Base-by-base conservation (phyloP, 441 rosid genomes). In the Flueggea neowawraea region DNA sequence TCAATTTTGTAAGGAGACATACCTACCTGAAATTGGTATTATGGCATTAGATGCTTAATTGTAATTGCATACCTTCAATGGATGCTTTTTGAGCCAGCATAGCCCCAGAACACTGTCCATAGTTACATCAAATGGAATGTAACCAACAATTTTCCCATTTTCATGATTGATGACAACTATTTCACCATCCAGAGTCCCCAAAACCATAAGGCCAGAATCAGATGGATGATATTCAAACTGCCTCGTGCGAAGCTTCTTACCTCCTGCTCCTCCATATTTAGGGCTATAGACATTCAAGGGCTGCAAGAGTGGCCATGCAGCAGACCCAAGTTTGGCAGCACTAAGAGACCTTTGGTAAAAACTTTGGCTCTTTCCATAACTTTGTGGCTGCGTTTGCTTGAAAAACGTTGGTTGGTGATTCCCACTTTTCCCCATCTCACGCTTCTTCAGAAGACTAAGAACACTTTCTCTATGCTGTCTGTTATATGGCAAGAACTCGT, bases 341-440 rank as follows among this genome's bases (percentile, higher is more conserved):
- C 50, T 47, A 14, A 47, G 50, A 47, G 50, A 47, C 50, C 12
- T 47, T 47, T 47, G 50, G n/a, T 10, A 47, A 14, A 47, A 47
- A 47, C 5, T 11, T 14, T 47, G 50, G 50, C 50, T 47, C 50
- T 47, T 47, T 12, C 50, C 50, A 47, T 47, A 12, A 12, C 14
- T 10, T 4, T 47, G n/a, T 14, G 50, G 50, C 49, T 57, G 63
- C 72, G 58, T 77, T 49, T 66, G 55, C 69, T 72, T 80, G 22
- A 60, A 59, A 60, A 77, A 76, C 53, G 63, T 74, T 14, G 47
- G 72, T 61, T 60, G 50, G 50, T 47, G 50, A 47, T 10, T 47
- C 6, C 50, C 50, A 47, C 50, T 47, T 47, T 11, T 6, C 50
- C 50, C 50, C 50, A 47, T 47, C n/a, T 47, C 50, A 10, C 50